These are phyloP conservation scores for Pelargonium fulgidum DNA, from an alignment of 441 rosid genomes.

Conservation along the genomic window DNA sequence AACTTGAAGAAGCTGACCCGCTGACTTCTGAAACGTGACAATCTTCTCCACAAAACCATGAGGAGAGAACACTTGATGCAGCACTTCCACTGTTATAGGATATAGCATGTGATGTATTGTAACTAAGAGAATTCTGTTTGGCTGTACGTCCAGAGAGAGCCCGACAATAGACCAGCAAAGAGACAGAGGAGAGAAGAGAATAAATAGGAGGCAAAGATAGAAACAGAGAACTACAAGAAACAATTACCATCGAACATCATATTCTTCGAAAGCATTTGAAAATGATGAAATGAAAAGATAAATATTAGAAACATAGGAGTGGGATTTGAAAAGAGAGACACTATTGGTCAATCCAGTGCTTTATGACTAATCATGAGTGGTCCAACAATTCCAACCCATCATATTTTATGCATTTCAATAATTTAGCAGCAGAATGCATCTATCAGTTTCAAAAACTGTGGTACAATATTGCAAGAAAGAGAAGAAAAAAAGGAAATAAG, in stretches of 20 bases:
- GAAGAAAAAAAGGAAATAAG: background rate
- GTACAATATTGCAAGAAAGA: background rate
- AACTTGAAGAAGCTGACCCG: conserved; percentile 22
- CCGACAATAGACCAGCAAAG: conserved; percentile 51
- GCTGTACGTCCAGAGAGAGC: conserved; percentile 65
- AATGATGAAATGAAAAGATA: background rate
- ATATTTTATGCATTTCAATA: background rate
- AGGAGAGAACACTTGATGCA: conserved; percentile 9
- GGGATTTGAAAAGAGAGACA: background rate
- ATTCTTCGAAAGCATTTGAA: conserved; percentile 7
- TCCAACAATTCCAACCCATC: background rate
- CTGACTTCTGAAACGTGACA: conserved; percentile 9
- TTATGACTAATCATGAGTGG: background rate
- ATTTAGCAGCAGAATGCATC: conserved; percentile 4
- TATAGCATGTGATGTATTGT: conserved; percentile 4
- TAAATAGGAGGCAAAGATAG: conserved; percentile 41
- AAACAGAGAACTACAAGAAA: conserved; percentile 26
- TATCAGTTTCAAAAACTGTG: background rate
- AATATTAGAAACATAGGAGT: conserved; percentile 6
- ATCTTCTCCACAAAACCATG: conserved; percentile 8
- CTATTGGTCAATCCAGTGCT: background rate
- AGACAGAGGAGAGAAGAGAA: conserved; percentile 53
- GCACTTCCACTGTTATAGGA: conserved; percentile 6
- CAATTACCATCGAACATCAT: conserved; percentile 23
- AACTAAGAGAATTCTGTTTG: conserved; percentile 21